Percentiles rank a stretch among this genome's conserved stretches.
Evolutionary conservation across 345 rosid genomes (phyloP).

Genomic region (Gossypium thurberi): DNA sequence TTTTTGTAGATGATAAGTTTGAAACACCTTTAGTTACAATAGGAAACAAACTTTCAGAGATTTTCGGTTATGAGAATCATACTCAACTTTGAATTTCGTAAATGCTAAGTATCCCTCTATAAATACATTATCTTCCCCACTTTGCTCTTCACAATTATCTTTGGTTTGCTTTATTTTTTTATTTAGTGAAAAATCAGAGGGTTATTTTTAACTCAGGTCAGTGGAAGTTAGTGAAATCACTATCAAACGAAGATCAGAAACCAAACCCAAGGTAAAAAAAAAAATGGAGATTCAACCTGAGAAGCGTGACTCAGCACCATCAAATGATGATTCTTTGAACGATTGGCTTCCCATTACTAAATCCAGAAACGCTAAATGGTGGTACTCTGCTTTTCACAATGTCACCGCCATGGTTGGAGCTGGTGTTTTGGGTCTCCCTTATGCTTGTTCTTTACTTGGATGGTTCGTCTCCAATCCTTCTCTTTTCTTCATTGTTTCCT

Average conservation of each 20-base stretch:
- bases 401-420: conserved; percentile 81
- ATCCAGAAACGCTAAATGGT: conserved; percentile 57
- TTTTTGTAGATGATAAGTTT: background rate
- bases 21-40: background rate
- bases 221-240: too few relatives aligned
- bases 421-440: conserved; percentile 61
- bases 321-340: conserved; percentile 17
- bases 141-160: too few relatives aligned
- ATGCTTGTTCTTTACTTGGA: conserved; percentile 61
- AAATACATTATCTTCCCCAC: too few relatives aligned
- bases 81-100: background rate
- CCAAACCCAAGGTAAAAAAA: too few relatives aligned
- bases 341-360: conserved; percentile 65
- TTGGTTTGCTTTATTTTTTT: too few relatives aligned
- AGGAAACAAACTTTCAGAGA: background rate
- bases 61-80: background rate
- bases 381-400: conserved; percentile 63
- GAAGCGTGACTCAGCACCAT: background rate
- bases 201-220: too few relatives aligned
- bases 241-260: too few relatives aligned
- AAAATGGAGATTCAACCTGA: background rate
- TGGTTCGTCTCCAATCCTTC: conserved; percentile 24
- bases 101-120: background rate
- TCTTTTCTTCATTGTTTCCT: background rate
- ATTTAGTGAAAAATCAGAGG: too few relatives aligned